Evolutionary conservation across 805 yeast genomes (phyloP).

Genomic region (Yamadazyma tumulicola): DNA sequence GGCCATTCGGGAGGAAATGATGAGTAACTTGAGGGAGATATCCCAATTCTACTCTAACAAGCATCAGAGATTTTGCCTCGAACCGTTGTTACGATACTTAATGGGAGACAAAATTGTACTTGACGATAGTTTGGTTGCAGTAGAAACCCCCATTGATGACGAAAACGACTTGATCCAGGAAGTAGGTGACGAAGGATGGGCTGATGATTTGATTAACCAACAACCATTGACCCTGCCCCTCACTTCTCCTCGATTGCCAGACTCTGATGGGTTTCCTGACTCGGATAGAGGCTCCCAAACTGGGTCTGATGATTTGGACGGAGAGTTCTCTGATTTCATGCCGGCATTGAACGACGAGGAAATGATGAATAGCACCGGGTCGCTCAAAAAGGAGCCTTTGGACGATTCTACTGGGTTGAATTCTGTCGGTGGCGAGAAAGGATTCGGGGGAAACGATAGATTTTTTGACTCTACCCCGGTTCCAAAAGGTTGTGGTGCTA

Average conservation of each 20-base stretch:
- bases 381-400: conserved; percentile 12
- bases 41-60: conserved; percentile 52
- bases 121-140: conserved; percentile 30
- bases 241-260: conserved; percentile 7
- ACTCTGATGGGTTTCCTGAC: conserved; percentile 3
- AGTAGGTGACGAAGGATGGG: conserved; percentile 42
- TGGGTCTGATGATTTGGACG: conserved; percentile 28
- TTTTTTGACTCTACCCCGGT: conserved; percentile 77
- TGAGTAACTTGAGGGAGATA: conserved; percentile 50
- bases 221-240: conserved; percentile 22
- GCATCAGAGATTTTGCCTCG: conserved; percentile 65
- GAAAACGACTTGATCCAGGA: conserved; percentile 25
- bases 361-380: conserved; percentile 19
- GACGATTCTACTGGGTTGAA: neutral
- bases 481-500: conserved; percentile 91
- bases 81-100: conserved; percentile 69
- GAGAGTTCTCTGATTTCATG: conserved; percentile 33
- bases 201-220: conserved; percentile 37
- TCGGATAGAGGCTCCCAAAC: conserved; percentile 13
- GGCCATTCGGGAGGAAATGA: conserved; percentile 49
- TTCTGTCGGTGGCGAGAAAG: neutral
- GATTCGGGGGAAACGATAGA: neutral
- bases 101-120: conserved; percentile 72
- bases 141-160: conserved; percentile 16
- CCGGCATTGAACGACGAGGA: conserved; percentile 41